These are phyloP conservation scores for Aaosphaeria arxii DNA, from an alignment of 2,329 filamentous ascomycete species.

Conservation along the genomic window DNA sequence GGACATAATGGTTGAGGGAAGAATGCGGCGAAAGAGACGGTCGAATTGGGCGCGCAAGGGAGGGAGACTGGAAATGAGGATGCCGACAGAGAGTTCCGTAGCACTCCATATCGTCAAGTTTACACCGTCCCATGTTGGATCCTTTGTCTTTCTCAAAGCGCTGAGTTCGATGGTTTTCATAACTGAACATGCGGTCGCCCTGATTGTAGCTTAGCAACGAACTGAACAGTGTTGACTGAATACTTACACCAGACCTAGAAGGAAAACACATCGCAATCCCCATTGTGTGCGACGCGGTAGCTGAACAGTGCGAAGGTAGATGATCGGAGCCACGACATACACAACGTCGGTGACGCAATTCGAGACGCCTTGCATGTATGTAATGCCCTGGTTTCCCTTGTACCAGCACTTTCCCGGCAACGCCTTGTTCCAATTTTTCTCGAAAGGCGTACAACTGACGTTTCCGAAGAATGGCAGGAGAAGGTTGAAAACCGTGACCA, in stretches of 20 bases:
- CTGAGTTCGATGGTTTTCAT: slow-evolving; percentile 26
- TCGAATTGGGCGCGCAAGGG: slow-evolving; percentile 26
- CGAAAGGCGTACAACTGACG: slow-evolving; percentile 21
- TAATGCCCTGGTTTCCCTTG: slow-evolving; percentile 11
- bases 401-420: slow-evolving; percentile 19
- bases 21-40: slow-evolving; percentile 11
- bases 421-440: slow-evolving; percentile 22
- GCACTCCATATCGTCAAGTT: slow-evolving; percentile 21
- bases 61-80: slow-evolving; percentile 19
- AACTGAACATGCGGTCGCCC: slow-evolving; percentile 20
- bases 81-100: slow-evolving; percentile 21
- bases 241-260: slow-evolving; percentile 22
- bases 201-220: slow-evolving; percentile 4
- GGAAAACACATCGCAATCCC: slow-evolving; percentile 22
- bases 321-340: slow-evolving; percentile 22
- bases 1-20: slow-evolving; percentile 12
- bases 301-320: slow-evolving; percentile 23
- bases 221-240: slow-evolving; percentile 13
- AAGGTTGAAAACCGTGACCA: slow-evolving; percentile 22
- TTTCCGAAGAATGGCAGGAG: slow-evolving; percentile 14
- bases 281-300: slow-evolving; percentile 20
- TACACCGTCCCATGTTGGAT: slow-evolving; percentile 23
- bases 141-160: slow-evolving; percentile 13
- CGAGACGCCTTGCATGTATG: slow-evolving; percentile 19
- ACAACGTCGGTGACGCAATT: slow-evolving; percentile 27